Base-by-base conservation (phyloP, 2,329 filamentous ascomycete genomes). In the Lachnellula arida region DNA sequence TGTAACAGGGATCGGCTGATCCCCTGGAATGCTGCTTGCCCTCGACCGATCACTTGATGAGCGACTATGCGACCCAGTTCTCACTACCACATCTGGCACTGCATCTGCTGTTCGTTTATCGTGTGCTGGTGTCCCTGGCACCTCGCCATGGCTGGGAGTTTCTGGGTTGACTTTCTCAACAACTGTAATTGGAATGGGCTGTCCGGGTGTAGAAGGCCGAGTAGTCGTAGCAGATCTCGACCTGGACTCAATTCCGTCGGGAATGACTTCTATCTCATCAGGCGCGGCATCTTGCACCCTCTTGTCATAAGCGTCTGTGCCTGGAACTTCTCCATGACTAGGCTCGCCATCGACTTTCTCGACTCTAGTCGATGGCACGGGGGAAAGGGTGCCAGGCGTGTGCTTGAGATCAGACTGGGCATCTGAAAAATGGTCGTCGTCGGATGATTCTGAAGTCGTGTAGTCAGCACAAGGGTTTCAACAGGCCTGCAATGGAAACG, bases 371-470 rank as follows among this genome's bases (percentile, higher is more conserved):
- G 74, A 78, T n/a, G 81, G 83, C 53, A 84, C 46, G 34, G 63
- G 57, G 19, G 81, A 79, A 14, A 80, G 80, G 59, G 68, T 71
- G 42, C 70, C 65, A 5, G 70, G 72, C 8, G 72, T 75, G 67
- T 71, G 80, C 62, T 67, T 60, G 5, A 65, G 71, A 56, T 71
- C 78, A 35, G 82, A 85, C 53, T 81, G 81, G 35, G 85, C 84
- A 68, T 88, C 85, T 50, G 81, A 86, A 70, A 86, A 88, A 72
- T 87, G 85, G 63, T 88, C 85, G 46, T 87, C 86, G 60, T 87
- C 85, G 49, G 84, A 85, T 32, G 75, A 76, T 57, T 80, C 80
- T 72, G 69, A 40, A 50, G 17, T 11, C 39, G 32, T n/a, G 44
- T 5, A 37, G 44, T 64, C 51, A 62, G 57, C 49, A 59, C 23